Percentiles rank a stretch among this genome's conserved stretches.
These are phyloP conservation scores for Thuidium tamariscinum DNA, from an alignment of 225 moss, liverwort and hornwort genomes.

Conservation along the genomic window DNA sequence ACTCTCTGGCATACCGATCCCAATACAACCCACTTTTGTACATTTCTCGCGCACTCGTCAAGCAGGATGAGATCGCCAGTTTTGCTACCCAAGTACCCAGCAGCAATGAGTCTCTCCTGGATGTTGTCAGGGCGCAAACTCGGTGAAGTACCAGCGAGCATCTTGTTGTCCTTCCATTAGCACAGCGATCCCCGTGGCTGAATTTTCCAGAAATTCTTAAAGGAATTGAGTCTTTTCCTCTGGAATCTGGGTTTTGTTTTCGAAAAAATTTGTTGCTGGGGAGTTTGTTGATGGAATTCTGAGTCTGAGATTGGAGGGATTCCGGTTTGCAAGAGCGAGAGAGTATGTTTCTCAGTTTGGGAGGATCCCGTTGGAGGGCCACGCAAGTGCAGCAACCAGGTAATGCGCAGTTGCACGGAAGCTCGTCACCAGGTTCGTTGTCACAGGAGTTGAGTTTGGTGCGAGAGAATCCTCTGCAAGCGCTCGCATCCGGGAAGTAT, in stretches of 20 bases:
- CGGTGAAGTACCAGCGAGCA: background rate
- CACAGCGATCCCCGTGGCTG: background rate
- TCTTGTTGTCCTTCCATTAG: background rate
- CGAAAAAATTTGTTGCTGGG: background rate
- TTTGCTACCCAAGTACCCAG: background rate
- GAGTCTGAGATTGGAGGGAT: background rate
- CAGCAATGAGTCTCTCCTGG: background rate
- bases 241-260: background rate
- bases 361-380: constrained; percentile 19
- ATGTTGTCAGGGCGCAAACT: background rate
- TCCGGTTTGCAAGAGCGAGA: background rate
- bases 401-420: background rate
- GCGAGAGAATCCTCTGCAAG: constrained; percentile 17
- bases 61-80: background rate
- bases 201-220: background rate
- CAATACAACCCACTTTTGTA: too few species aligned
- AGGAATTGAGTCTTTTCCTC: background rate
- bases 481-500: constrained; percentile 30
- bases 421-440: background rate
- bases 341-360: constrained; percentile 33
- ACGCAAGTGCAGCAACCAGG: background rate
- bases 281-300: background rate
- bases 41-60: background rate
- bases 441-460: background rate
- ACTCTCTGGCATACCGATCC: background rate